Conservation (phyloP, 371 early-diverging fungal species). For the Saksenaea vasiformis region DNA sequence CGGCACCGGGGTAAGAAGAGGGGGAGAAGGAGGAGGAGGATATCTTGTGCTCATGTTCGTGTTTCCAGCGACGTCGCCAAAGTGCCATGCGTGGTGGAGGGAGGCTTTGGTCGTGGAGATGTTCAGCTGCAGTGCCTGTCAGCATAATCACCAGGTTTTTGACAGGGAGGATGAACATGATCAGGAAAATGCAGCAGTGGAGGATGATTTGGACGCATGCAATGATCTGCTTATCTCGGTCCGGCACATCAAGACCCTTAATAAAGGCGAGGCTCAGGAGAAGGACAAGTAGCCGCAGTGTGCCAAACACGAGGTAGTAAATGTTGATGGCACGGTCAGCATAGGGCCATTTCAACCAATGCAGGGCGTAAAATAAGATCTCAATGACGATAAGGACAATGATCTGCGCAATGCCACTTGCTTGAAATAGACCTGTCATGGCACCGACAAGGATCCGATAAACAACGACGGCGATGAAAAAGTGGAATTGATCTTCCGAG, state of each 20-base stretch:
- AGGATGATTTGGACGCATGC: conserved; percentile 41
- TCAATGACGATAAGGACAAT: conserved; percentile 37
- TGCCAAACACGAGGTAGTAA: conserved; percentile 25
- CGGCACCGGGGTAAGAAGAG: not conserved
- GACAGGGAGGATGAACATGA: conserved; percentile 25
- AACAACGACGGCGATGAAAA: conserved; percentile 43
- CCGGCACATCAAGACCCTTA: conserved; percentile 9
- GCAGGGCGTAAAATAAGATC: conserved; percentile 11
- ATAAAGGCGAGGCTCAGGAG: conserved; percentile 33
- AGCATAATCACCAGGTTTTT: conserved; percentile 25
- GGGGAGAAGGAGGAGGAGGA: not conserved
- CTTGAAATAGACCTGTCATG: conserved; percentile 41
- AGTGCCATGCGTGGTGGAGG: conserved; percentile 26
- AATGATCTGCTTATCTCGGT: conserved; percentile 33
- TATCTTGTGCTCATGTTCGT: not conserved
- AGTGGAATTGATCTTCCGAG: conserved; percentile 49
- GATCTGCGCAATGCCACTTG: conserved; percentile 36
- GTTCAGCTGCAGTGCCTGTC: conserved; percentile 23
- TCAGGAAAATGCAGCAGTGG: conserved; percentile 33
- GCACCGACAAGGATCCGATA: conserved; percentile 34
- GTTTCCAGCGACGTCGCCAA: conserved; percentile 15
- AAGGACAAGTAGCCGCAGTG: conserved; percentile 22
- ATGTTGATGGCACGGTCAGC: conserved; percentile 33
- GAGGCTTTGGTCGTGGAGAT: conserved; percentile 18
- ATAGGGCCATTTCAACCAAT: conserved; percentile 29